Evolutionary conservation across 2,329 filamentous ascomycete genomes (phyloP), one percentile per base, ranked within the genome.

Genomic region (Pseudogymnoascus sp.): DNA sequence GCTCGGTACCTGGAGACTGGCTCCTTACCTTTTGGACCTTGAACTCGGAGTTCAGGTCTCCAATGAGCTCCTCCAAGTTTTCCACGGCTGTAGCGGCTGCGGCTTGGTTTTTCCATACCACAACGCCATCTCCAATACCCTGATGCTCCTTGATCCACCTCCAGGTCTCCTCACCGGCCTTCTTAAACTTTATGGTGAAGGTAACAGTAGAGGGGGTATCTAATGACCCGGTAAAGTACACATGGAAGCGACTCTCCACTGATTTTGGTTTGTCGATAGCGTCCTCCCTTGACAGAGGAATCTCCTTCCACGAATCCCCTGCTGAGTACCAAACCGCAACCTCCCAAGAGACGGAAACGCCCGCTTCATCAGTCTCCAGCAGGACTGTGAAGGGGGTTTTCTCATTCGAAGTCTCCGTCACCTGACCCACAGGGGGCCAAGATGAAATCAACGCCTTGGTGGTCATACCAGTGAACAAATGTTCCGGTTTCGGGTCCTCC

Each of bases 391-490:
- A 87, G 0, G 72, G 71, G 39, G 88, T 76, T 68, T 80, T 66
- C 1, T 69, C 69, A 17, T 71, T 70, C 26, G 77, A 73, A 17
- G 89, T 70, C 58, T 83, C 79, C 1, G 90, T 92, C 24, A 89
- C 81, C 71, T 92, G 89, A 1, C 87, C 90, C 59, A 96, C 74
- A 1, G 90, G 84, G 10, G 92, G 92, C 68, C 85, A 86, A 63
- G 79, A 84, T 4, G 79, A 81, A 11, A 88, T 73, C 64, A 79
- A 77, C 21, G 82, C 79, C 69, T 70, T 71, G 71, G 72, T 72
- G 81, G 81, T 73, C 47, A 54, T 54, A 54, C 47, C 47, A 54
- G 47, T 15, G 15, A 54, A 54, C 29, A 54, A 15, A 35, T 54
- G 47, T 54, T 54, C 29, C 29, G 47, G 47, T 21, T 33, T 54